phyloP scores from a whole-genome alignment of 2,329 filamentous ascomycete genomes.

The Cladophialophora exuberans region DNA sequence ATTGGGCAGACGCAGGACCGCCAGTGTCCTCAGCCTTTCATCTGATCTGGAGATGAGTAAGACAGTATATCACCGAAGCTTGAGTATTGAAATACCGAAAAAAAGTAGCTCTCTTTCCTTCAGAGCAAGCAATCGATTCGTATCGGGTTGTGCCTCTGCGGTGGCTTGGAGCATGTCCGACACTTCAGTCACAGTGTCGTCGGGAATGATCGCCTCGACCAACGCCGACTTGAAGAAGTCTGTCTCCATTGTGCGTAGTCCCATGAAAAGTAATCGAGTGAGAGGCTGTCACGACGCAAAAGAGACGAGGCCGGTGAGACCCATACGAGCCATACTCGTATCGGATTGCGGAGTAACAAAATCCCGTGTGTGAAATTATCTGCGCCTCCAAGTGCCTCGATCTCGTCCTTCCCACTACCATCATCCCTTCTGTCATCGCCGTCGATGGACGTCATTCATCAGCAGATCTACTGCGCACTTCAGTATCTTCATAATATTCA shows the following conservation, averaged over 20 bases:
- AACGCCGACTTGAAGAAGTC: slow-evolving; percentile 48
- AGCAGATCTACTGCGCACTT: too few relatives aligned
- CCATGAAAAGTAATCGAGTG: too few relatives aligned
- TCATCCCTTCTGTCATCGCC: background rate
- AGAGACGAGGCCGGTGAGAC: background rate
- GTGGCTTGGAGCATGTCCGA: slow-evolving; percentile 27
- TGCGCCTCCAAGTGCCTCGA: too few relatives aligned
- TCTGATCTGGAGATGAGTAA: slow-evolving; percentile 58
- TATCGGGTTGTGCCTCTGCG: slow-evolving; percentile 45
- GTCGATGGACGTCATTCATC: too few relatives aligned
- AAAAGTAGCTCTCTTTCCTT: slow-evolving; percentile 56
- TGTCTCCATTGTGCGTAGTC: slow-evolving; percentile 35
- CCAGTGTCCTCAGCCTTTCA: slow-evolving; percentile 56
- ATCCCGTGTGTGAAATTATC: too few relatives aligned
- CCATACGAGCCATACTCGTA: background rate
- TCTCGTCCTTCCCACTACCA: background rate
- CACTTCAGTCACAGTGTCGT: slow-evolving; percentile 37
- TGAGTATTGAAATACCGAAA: slow-evolving; percentile 22
- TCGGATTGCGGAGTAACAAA: too few relatives aligned
- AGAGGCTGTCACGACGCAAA: background rate
- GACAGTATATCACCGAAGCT: slow-evolving; percentile 33
- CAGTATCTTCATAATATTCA: background rate
- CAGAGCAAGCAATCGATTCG: slow-evolving; percentile 51
- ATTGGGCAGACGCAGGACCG: slow-evolving; percentile 56
- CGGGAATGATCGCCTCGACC: slow-evolving; percentile 49